phyloP scores from a whole-genome alignment of 805 yeast genomes.

The Sugiyamaella smithiae region DNA sequence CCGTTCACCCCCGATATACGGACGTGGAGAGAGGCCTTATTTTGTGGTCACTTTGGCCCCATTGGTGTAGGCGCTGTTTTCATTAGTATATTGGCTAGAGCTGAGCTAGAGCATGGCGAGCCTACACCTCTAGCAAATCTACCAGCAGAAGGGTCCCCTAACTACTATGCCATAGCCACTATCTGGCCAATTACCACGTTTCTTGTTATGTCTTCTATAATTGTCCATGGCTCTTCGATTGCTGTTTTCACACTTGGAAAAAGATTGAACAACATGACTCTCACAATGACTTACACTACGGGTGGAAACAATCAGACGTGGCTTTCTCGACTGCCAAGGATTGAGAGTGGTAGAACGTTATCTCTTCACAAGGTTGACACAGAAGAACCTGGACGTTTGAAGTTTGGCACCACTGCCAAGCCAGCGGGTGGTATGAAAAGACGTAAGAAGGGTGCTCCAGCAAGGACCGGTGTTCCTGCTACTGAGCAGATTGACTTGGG shows the following conservation, averaged over 20 bases:
- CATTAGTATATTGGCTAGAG: slow-evolving; percentile 75
- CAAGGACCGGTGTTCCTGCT: slow-evolving; percentile 24
- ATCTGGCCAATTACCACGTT: slow-evolving; percentile 86
- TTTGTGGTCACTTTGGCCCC: slow-evolving; percentile 95
- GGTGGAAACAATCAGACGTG: slow-evolving; percentile 65
- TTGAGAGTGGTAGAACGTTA: slow-evolving; percentile 64
- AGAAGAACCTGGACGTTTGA: slow-evolving; percentile 37
- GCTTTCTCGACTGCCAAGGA: slow-evolving; percentile 80
- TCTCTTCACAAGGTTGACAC: slow-evolving; percentile 85
- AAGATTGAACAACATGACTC: slow-evolving; percentile 85
- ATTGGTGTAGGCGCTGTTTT: slow-evolving; percentile 93
- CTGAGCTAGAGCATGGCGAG: slow-evolving; percentile 58
- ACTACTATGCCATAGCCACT: slow-evolving; percentile 57
- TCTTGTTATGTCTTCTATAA: slow-evolving; percentile 73
- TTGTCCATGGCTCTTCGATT: slow-evolving; percentile 89
- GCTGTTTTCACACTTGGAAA: slow-evolving; percentile 77
- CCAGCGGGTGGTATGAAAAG: slow-evolving; percentile 29
- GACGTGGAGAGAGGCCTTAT: slow-evolving; percentile 90
- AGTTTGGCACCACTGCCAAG: slow-evolving; percentile 15
- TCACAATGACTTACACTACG: slow-evolving; percentile 86
- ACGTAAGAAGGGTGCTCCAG: slow-evolving; percentile 20
- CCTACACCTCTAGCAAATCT: slow-evolving; percentile 55
- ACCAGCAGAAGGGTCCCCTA: slow-evolving; percentile 47
- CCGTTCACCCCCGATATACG: slow-evolving; percentile 84
- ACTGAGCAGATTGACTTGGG: slow-evolving; percentile 24